Conservation (phyloP, 345 rosid genomes). For the Hevea brasiliensis region DNA sequence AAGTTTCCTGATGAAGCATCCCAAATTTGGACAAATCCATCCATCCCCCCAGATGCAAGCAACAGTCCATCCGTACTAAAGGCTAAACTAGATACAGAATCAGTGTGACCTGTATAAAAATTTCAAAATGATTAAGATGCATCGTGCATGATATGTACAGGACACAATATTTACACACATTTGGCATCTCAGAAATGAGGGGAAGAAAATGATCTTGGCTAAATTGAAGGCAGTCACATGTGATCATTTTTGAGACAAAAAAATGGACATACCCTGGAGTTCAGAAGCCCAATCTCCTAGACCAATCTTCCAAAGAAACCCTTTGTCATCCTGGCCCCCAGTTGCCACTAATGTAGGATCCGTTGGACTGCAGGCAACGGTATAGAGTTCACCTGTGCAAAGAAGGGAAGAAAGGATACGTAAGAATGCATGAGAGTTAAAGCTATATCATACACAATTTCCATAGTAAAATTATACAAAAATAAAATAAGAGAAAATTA, state of each 20-base stretch:
- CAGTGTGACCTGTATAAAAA: slow-evolving; percentile 63
- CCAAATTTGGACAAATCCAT: slow-evolving; percentile 77
- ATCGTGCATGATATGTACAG: background rate
- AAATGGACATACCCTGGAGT: slow-evolving; percentile 44
- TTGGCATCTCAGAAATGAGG: background rate
- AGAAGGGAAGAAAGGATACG: slow-evolving; percentile 9
- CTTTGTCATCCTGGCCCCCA: slow-evolving; percentile 86
- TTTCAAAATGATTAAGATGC: slow-evolving; percentile 6
- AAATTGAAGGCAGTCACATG: background rate
- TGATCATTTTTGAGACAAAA: background rate
- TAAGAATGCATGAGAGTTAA: background rate
- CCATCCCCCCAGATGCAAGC: slow-evolving; percentile 79
- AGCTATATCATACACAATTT: background rate
- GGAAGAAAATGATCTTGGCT: background rate
- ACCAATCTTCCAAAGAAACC: slow-evolving; percentile 85
- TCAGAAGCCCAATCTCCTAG: slow-evolving; percentile 85
- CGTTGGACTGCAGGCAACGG: slow-evolving; percentile 74
- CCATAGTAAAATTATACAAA: background rate
- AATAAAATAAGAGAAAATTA: background rate
- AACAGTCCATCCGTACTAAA: slow-evolving; percentile 78
- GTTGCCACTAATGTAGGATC: slow-evolving; percentile 83
- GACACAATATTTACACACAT: background rate
- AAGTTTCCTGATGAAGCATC: slow-evolving; percentile 58
- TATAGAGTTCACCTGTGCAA: slow-evolving; percentile 65
- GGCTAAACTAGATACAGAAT: slow-evolving; percentile 72